A percentile compares a stretch with the other conserved stretches of the same genome.
Evolutionary conservation across 2,329 filamentous ascomycete species (phyloP).

Genomic region (Xylariaceae sp.): DNA sequence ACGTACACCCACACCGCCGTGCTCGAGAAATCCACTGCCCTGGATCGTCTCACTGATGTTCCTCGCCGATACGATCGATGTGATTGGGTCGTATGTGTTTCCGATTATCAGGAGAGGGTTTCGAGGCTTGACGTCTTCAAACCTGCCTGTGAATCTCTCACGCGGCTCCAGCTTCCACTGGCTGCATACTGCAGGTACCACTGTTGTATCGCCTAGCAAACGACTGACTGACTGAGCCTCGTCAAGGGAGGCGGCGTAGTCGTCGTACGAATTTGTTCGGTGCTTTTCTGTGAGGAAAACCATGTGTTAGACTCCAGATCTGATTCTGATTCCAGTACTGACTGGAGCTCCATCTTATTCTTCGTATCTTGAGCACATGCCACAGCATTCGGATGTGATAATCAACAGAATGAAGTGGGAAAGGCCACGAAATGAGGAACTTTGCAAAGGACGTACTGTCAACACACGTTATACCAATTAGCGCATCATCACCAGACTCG

Average conservation of each 20-base stretch:
- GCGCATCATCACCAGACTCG: conserved; percentile 10
- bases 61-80: conserved; percentile 35
- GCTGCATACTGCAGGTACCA: conserved; percentile 29
- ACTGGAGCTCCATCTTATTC: too few species aligned
- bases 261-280: conserved; percentile 27
- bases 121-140: conserved; percentile 24
- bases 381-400: background rate
- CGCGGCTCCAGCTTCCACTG: conserved; percentile 37
- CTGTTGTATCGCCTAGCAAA: conserved; percentile 24
- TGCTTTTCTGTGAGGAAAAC: background rate
- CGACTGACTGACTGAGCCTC: conserved; percentile 26
- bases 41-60: conserved; percentile 35
- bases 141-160: conserved; percentile 33
- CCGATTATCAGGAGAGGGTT: conserved; percentile 35
- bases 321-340: too few species aligned
- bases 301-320: background rate
- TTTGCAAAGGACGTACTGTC: conserved; percentile 28
- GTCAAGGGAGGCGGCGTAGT: conserved; percentile 26
- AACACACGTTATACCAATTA: conserved; percentile 33
- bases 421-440: background rate
- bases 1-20: conserved; percentile 36
- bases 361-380: background rate
- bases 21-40: conserved; percentile 35
- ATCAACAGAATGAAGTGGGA: background rate
- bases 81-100: conserved; percentile 37